phyloP scores from a whole-genome alignment of 257 asterid species.

The Misopates orontium region DNA sequence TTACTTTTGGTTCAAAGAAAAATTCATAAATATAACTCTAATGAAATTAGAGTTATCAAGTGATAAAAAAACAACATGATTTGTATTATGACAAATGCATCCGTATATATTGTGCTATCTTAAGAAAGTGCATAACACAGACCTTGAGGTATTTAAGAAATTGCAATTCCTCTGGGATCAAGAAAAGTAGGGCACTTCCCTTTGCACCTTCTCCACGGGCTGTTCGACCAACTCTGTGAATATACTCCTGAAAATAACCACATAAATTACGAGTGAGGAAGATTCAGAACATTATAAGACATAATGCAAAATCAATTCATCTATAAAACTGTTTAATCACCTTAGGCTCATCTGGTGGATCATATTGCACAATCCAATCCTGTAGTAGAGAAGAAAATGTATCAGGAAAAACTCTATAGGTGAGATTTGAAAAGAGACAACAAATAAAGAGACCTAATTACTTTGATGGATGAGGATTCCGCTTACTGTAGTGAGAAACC shows the following conservation, averaged over 20 bases:
- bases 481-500: neutral
- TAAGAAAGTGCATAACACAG: constrained; percentile 23
- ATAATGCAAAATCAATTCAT: constrained; percentile 9
- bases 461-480: neutral
- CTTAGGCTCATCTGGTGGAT: constrained; percentile 98
- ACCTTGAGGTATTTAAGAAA: constrained; percentile 90
- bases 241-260: constrained; percentile 63
- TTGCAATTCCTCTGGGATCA: constrained; percentile 85
- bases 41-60: neutral
- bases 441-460: neutral
- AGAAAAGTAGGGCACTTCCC: constrained; percentile 88
- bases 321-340: constrained; percentile 34
- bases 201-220: constrained; percentile 99
- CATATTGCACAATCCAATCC: constrained; percentile 99
- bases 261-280: constrained; percentile 22
- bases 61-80: neutral
- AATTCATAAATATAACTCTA: neutral
- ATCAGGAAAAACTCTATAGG: neutral
- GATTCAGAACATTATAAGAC: constrained; percentile 1
- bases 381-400: constrained; percentile 27
- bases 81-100: constrained; percentile 16
- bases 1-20: neutral
- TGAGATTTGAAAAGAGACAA: too few relatives aligned
- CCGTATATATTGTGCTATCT: neutral
- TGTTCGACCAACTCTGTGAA: constrained; percentile 92